Percentiles rank a stretch among this genome's conserved stretches.
Evolutionary conservation across 805 yeast species (phyloP).

Genomic region (Metschnikowia continentalis): DNA sequence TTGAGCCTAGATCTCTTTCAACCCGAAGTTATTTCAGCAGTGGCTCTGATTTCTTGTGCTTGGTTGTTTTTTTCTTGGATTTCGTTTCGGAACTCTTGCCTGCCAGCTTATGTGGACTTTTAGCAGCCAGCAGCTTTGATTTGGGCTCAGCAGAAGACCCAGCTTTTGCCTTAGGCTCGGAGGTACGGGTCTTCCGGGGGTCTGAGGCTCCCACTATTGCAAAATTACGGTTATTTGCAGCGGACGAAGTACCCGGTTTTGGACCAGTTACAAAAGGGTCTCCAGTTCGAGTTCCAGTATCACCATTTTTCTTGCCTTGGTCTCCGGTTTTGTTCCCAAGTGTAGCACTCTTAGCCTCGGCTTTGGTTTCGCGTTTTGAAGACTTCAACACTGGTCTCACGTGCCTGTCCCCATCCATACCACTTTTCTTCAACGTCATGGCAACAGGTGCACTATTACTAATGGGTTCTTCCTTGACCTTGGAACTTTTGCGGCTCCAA

Average conservation of each 20-base stretch:
- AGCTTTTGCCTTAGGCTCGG: background rate
- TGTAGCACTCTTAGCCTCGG: background rate
- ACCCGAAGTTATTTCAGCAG: background rate
- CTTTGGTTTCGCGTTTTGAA: background rate
- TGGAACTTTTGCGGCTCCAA: conserved; percentile 1
- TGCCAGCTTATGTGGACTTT: background rate
- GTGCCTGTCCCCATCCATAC: background rate
- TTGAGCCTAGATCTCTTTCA: no score
- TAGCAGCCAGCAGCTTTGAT: background rate
- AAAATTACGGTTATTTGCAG: background rate
- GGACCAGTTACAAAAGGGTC: background rate
- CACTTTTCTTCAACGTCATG: background rate
- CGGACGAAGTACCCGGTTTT: background rate
- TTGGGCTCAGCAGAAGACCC: background rate
- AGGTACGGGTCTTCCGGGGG: background rate
- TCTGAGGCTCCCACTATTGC: background rate
- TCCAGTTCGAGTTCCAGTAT: background rate
- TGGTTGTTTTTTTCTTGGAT: background rate
- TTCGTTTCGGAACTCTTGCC: background rate
- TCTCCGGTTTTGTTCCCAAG: background rate
- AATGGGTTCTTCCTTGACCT: background rate
- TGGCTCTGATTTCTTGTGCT: background rate
- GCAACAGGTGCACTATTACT: conserved; percentile 1
- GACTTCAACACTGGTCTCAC: background rate
- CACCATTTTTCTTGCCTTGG: no score